A percentile compares a stretch with the other conserved stretches of the same genome.
Conservation (phyloP, 2,329 filamentous ascomycete species). For the Tolypocladium tropicale region DNA sequence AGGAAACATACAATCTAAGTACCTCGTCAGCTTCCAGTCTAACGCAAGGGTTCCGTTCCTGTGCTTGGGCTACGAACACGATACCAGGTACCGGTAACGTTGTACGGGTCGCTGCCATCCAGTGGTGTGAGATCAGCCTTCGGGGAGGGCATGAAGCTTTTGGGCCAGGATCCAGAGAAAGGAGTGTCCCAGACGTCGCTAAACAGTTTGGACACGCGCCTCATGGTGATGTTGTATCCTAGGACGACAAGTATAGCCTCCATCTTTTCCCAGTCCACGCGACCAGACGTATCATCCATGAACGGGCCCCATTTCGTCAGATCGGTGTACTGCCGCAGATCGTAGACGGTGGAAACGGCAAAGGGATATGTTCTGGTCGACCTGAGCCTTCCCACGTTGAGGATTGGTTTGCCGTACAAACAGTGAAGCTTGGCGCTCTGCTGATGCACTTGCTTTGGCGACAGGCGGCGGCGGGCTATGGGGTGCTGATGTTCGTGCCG, state of each 20-base stretch:
- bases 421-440: conserved; percentile 61
- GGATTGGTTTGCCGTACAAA: conserved; percentile 53
- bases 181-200: conserved; percentile 42
- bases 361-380: conserved; percentile 40
- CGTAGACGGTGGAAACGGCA: conserved; percentile 62
- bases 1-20: conserved; percentile 36
- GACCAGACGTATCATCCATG: conserved; percentile 46
- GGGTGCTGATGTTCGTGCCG: conserved; percentile 23
- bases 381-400: conserved; percentile 24
- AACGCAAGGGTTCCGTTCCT: not conserved
- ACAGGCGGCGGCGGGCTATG: not conserved
- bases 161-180: conserved; percentile 44
- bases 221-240: conserved; percentile 48
- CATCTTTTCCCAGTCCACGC: conserved; percentile 71
- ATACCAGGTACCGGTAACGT: conserved; percentile 60
- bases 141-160: conserved; percentile 32
- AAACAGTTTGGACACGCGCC: conserved; percentile 35
- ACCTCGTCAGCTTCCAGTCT: conserved; percentile 8
- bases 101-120: conserved; percentile 56
- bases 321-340: conserved; percentile 56
- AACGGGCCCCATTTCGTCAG: conserved; percentile 63
- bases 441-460: conserved; percentile 34
- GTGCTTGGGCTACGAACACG: conserved; percentile 35
- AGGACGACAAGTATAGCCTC: conserved; percentile 65
- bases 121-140: conserved; percentile 28